Conservation (phyloP, 176 grass and related monocot genomes). For the Zea luxurians region DNA sequence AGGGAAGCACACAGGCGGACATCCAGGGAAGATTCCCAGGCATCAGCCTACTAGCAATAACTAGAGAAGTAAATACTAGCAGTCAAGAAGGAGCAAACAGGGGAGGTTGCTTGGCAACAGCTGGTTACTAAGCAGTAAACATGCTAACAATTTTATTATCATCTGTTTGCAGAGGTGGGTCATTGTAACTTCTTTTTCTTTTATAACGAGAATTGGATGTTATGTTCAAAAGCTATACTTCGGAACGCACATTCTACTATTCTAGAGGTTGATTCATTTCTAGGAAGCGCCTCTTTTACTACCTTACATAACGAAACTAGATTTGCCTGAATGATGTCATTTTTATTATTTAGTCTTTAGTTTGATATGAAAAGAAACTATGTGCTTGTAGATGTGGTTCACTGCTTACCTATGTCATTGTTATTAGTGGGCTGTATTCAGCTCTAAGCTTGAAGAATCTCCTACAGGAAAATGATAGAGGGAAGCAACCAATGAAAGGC, state of each 20-base stretch:
- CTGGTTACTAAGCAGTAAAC: no score
- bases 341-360: background rate
- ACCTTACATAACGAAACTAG: background rate
- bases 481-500: constrained; percentile 56
- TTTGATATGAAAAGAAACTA: background rate
- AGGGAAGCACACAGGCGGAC: no score
- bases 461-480: constrained; percentile 45
- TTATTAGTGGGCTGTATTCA: background rate
- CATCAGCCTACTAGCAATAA: no score
- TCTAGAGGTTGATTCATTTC: background rate
- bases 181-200: background rate
- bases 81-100: no score
- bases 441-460: constrained; percentile 26
- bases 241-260: background rate
- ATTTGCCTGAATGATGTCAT: background rate
- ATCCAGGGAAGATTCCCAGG: no score
- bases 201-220: background rate
- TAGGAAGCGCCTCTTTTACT: background rate
- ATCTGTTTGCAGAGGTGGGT: background rate
- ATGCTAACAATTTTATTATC: background rate
- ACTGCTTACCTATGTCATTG: background rate
- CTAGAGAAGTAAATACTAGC: no score
- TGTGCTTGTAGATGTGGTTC: background rate
- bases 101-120: no score
- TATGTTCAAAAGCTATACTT: background rate